A percentile compares a stretch with the other conserved stretches of the same genome.
Evolutionary conservation across 805 yeast species (phyloP).

Genomic region (Lipomyces sp.): DNA sequence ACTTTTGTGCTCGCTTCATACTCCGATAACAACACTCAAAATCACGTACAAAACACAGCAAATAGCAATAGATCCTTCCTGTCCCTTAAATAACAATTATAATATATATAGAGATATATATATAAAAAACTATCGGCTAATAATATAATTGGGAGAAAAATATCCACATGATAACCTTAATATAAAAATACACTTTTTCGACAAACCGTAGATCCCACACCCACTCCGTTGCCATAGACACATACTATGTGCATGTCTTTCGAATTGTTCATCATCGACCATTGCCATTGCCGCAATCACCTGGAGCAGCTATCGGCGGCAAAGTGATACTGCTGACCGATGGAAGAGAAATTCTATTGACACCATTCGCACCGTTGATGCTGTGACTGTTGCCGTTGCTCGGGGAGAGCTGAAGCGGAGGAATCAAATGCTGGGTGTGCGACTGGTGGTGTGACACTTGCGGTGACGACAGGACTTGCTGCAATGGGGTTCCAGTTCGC

Average conservation of each 20-base stretch:
- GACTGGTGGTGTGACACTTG: constrained; percentile 5
- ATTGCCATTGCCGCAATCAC: constrained; percentile 2
- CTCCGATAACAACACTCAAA: constrained; percentile 8
- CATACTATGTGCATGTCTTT: background rate
- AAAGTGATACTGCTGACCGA: constrained; percentile 12
- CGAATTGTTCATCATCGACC: background rate
- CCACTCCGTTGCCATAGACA: background rate
- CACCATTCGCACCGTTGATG: constrained; percentile 6
- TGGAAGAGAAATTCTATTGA: constrained; percentile 20
- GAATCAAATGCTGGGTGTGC: constrained; percentile 18
- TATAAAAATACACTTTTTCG: no score
- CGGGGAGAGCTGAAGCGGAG: constrained; percentile 33
- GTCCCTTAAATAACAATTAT: background rate
- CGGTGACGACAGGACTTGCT: constrained; percentile 23
- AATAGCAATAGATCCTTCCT: background rate
- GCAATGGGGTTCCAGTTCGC: constrained; percentile 21
- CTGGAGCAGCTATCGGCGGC: constrained; percentile 30
- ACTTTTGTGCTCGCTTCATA: constrained; percentile 5
- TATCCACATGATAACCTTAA: background rate
- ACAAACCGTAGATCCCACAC: background rate
- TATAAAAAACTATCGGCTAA: background rate
- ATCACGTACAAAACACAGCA: constrained; percentile 7
- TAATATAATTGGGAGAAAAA: constrained; percentile 1
- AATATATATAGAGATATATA: constrained; percentile 1
- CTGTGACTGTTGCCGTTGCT: background rate